phyloP scores from a whole-genome alignment of 169 alveolate genomes.

The Babesia gibsoni region DNA sequence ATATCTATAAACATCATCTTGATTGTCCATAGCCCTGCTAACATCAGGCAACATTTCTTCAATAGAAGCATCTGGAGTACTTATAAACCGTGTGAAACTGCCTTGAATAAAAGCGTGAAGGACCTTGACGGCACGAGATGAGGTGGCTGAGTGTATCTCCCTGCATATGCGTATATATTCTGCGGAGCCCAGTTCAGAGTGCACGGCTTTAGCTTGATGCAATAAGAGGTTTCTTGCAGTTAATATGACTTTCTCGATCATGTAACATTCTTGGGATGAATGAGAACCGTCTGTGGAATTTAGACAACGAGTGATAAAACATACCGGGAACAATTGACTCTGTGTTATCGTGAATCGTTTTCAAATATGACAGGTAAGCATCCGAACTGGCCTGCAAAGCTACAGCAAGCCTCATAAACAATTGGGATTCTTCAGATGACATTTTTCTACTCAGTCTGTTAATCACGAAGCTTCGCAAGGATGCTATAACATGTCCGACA shows the following conservation, averaged over 20 bases:
- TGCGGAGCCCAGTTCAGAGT: conserved; percentile 38
- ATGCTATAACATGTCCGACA: conserved; percentile 38
- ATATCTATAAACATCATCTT: neutral
- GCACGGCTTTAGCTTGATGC: conserved; percentile 40
- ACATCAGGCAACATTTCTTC: conserved; percentile 1
- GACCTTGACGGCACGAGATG: conserved; percentile 22
- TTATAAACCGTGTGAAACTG: conserved; percentile 2
- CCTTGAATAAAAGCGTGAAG: conserved; percentile 24
- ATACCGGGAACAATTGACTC: neutral
- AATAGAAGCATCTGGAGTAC: neutral
- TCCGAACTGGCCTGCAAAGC: conserved; percentile 39
- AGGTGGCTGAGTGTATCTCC: conserved; percentile 46
- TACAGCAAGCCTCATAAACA: conserved; percentile 49
- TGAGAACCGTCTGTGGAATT: neutral
- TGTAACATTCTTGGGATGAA: neutral
- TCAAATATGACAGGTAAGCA: conserved; percentile 42
- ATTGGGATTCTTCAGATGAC: conserved; percentile 28
- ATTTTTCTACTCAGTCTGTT: conserved; percentile 18
- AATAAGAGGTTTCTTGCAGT: conserved; percentile 30
- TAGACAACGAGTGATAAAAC: neutral
- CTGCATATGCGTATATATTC: conserved; percentile 49
- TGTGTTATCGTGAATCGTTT: conserved; percentile 1
- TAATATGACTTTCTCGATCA: conserved; percentile 12
- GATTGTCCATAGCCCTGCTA: neutral
- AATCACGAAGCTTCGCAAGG: conserved; percentile 25